Percentiles rank a stretch among this genome's conserved stretches.
Evolutionary conservation across 345 rosid genomes (phyloP).

Genomic region (Leavenworthia alabamica): DNA sequence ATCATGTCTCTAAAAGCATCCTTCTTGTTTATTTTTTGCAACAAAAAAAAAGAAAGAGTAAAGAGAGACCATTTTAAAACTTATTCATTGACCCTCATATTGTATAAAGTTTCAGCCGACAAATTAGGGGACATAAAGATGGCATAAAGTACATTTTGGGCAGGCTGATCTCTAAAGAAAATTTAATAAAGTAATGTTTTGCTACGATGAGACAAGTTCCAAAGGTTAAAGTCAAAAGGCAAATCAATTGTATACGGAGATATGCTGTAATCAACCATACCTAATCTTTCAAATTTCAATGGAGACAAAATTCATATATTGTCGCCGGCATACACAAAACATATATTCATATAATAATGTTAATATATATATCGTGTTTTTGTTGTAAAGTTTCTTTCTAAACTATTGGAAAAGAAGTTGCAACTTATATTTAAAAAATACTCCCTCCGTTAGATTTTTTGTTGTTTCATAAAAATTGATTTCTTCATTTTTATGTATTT

Average conservation of each 20-base stretch:
- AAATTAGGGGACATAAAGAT: slow-evolving; percentile 33
- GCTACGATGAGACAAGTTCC: slow-evolving; percentile 31
- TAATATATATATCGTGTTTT: not conserved
- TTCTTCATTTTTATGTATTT: too few relatives aligned
- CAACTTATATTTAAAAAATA: not conserved
- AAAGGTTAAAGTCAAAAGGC: slow-evolving; percentile 26
- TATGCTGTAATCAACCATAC: slow-evolving; percentile 30
- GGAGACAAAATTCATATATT: slow-evolving; percentile 19
- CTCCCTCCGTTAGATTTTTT: too few relatives aligned
- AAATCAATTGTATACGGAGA: slow-evolving; percentile 20
- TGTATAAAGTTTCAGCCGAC: slow-evolving; percentile 22
- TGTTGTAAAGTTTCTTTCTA: not conserved
- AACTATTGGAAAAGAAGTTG: not conserved
- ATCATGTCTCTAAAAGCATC: slow-evolving; percentile 1
- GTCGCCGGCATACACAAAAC: slow-evolving; percentile 19
- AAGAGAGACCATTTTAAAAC: slow-evolving; percentile 11
- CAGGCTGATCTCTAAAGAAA: slow-evolving; percentile 25
- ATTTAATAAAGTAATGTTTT: slow-evolving; percentile 24
- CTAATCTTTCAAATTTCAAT: slow-evolving; percentile 25
- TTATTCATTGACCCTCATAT: slow-evolving; percentile 7
- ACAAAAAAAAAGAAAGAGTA: slow-evolving; percentile 7
- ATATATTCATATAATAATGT: slow-evolving; percentile 1
- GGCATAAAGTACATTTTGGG: slow-evolving; percentile 25
- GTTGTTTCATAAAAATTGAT: too few relatives aligned
- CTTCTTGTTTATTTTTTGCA: not conserved